Percentiles rank a stretch among this genome's conserved stretches.
Conservation (phyloP, 805 yeast genomes). For the Wickerhamiella hasegawae region DNA sequence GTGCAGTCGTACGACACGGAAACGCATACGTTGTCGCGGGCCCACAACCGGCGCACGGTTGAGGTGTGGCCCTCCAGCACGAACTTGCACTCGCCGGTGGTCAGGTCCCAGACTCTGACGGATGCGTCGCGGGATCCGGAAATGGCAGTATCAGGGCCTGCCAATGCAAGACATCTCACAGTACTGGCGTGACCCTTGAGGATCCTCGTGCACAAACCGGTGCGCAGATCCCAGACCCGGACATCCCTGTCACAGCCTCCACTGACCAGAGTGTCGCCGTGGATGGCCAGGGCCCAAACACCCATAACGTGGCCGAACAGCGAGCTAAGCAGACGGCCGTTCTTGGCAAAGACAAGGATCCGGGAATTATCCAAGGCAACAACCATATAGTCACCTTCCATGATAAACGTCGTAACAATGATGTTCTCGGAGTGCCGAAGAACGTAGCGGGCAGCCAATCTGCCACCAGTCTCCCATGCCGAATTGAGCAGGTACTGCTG, state of each 20-base stretch:
- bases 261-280: constrained; percentile 42
- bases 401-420: constrained; percentile 26
- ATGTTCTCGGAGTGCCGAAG: constrained; percentile 19
- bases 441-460: constrained; percentile 25
- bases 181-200: constrained; percentile 65
- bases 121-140: constrained; percentile 70
- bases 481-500: constrained; percentile 25
- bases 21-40: constrained; percentile 40
- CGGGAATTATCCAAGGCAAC: constrained; percentile 29
- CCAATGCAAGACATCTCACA: constrained; percentile 73
- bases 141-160: constrained; percentile 54
- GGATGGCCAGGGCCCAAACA: constrained; percentile 88
- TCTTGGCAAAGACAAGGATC: constrained; percentile 26
- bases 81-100: constrained; percentile 68
- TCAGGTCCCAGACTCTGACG: constrained; percentile 88
- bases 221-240: constrained; percentile 59
- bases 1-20: constrained; percentile 83
- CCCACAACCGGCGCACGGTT: constrained; percentile 70
- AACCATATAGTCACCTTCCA: constrained; percentile 24
- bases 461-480: constrained; percentile 28
- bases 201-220: constrained; percentile 30
- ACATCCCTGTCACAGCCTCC: constrained; percentile 61
- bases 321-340: constrained; percentile 44
- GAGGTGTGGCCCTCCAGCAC: constrained; percentile 56
- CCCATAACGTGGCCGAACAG: constrained; percentile 97